phyloP scores from a whole-genome alignment of 345 rosid genomes.

The Limnanthes douglasii region DNA sequence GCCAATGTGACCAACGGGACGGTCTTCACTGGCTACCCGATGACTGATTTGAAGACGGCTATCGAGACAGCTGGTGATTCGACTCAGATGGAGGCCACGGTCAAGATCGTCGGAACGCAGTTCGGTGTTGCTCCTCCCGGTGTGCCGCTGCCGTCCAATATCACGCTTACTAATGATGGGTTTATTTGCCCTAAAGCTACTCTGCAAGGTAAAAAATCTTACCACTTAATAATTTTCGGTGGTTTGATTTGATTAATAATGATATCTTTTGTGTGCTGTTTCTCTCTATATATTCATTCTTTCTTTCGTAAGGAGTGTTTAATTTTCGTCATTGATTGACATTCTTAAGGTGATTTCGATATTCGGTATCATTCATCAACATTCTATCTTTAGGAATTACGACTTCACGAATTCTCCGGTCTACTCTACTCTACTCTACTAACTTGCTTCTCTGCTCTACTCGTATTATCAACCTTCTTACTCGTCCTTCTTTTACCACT shows the following conservation, averaged over 20 bases:
- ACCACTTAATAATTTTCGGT: background rate
- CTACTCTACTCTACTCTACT: too few species aligned
- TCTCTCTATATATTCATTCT: too few species aligned
- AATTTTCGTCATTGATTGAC: background rate
- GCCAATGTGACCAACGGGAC: conserved; percentile 31
- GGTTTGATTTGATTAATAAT: background rate
- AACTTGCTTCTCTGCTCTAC: too few species aligned
- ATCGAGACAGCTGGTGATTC: conserved; percentile 85
- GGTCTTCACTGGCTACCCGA: conserved; percentile 54
- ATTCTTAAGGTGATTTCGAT: background rate
- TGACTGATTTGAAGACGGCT: conserved; percentile 66
- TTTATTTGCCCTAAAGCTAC: conserved; percentile 38
- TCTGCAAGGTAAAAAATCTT: conserved; percentile 25
- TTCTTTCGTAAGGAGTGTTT: background rate
- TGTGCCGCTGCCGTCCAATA: conserved; percentile 61
- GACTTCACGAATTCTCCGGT: too few species aligned
- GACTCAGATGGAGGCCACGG: conserved; percentile 60
- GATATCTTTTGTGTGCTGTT: too few species aligned
- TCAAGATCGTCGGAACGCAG: conserved; percentile 66
- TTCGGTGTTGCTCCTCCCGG: conserved; percentile 53
- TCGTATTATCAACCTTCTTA: too few species aligned
- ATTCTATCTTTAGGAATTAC: too few species aligned
- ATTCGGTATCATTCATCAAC: background rate
- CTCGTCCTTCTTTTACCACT: too few species aligned
- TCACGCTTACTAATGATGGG: conserved; percentile 68